Percentiles rank a stretch among this genome's conserved stretches.
Conservation (phyloP, 2,329 filamentous ascomycete species). For the Atkinsonella texensis region DNA sequence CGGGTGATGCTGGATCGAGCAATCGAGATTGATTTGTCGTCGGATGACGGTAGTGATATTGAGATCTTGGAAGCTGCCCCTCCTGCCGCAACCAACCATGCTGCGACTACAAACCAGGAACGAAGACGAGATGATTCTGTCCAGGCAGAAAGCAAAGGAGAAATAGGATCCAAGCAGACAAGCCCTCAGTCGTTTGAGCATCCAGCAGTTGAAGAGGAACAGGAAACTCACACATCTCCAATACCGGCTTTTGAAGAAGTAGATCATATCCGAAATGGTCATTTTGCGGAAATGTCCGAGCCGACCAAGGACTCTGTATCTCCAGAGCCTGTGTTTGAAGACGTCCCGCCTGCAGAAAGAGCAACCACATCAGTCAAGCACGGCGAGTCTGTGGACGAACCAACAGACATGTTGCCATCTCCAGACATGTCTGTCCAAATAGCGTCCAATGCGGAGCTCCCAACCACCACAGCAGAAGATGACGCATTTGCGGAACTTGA, state of each 20-base stretch:
- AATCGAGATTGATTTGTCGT: constrained; percentile 52
- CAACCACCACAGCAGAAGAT: constrained; percentile 15
- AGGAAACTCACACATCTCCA: constrained; percentile 9
- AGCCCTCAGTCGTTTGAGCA: constrained; percentile 9
- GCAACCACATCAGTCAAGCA: background rate
- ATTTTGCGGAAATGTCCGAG: background rate
- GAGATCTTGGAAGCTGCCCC: constrained; percentile 42
- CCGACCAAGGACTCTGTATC: constrained; percentile 16
- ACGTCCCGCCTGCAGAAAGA: constrained; percentile 18
- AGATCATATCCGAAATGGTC: background rate
- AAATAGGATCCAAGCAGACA: background rate
- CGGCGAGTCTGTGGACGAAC: background rate
- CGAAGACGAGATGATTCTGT: constrained; percentile 6
- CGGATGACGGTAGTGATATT: constrained; percentile 44
- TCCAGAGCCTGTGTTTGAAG: constrained; percentile 25
- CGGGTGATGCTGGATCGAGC: constrained; percentile 34
- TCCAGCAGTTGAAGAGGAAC: constrained; percentile 26
- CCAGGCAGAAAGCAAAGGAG: background rate
- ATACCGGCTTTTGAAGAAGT: background rate
- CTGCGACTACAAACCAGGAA: constrained; percentile 1
- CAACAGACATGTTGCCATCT: background rate
- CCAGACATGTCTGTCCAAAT: background rate
- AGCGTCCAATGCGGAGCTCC: background rate
- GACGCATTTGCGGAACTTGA: constrained; percentile 46
- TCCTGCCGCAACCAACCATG: constrained; percentile 11